Evolutionary conservation across 805 yeast genomes (phyloP), one percentile per base, ranked within the genome.

Genomic region (Candida loeiensis): DNA sequence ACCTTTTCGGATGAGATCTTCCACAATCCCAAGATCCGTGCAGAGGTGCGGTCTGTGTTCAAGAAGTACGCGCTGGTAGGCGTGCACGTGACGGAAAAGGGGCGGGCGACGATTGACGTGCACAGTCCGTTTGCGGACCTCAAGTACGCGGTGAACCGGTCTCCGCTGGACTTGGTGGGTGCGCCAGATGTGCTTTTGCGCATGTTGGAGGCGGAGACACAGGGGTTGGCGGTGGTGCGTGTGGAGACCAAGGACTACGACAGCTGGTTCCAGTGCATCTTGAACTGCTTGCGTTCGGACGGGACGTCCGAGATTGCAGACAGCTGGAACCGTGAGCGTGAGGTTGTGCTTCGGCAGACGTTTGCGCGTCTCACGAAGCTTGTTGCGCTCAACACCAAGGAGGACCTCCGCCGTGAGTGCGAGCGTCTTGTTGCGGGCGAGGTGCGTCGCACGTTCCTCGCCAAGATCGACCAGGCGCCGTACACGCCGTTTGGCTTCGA

Each of bases 401-500:
- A 90, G 53, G 85, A 81, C 40, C 69, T 91, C 40, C 77, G 88
- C 40, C 76, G 83, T 42, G 82, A 75, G 41, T 85, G 96, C 64
- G 85, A 85, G 58, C 74, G 85, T 41, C 57, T 78, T 31, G 71
- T 93, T 33, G 80, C 80, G 37, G 74, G 71, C 43, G 81, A 82
- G 43, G 78, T 91, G 25, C 81, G 98, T 49, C 73, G 75, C 31
- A 69, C 75, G 20, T 84, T 91, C 54, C 68, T 78, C 58, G 71
- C 76, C 16, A 83, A 81, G 53, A 72, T 93, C 25, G 93, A 91
- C 58, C 98, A 90, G 66, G 96, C 98, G 2, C 97, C 99, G 22
- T 90, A 69, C 61, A 80, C 85, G 50, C 96, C 98, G 4, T 73
- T 76, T 34, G 83, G 85, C 4, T 82, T 74, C 48, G 85, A 79